Evolutionary conservation across 2,329 filamentous ascomycete species (phyloP), one percentile per base, ranked within the genome.

Genomic region (Ceratocystis variospora): DNA sequence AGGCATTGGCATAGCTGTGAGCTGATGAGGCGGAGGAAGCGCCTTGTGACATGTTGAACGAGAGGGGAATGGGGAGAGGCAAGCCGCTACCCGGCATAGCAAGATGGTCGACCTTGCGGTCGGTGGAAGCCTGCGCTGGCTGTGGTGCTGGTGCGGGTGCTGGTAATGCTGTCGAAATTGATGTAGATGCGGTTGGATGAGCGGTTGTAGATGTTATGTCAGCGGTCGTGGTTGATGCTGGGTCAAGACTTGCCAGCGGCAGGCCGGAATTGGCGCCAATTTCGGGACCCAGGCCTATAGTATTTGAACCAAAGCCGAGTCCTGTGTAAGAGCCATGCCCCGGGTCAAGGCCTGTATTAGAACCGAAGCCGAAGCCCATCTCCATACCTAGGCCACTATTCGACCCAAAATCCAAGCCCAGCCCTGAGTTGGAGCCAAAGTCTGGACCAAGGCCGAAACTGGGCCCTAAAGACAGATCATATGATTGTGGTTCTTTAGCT

Each of bases 11-110:
- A 22, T 50, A 50, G 8, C 7, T 50, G 48, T 50, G 48, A 12
- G 19, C 48, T 12, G 66, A 62, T 3, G 61, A 55, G 17, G 50
- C 62, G 22, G 66, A 62, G 3, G 66, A 67, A 15, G 62, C 66
- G 31, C 62, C 62, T 57, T 65, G 62, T 6, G 63, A 63, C 3
- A 46, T 45, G 5, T 44, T 48, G 1, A 22, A 28, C 4, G 53
- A 57, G 53, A 57, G 28, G 10, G 48, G 48, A 8, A 53, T n/a
- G 8, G 53, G 53, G 6, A 67, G 63, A 15, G 66, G 66, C 28
- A 67, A 63, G 1, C 66, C 66, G 17, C 50, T 64, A 28, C 66
- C 66, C 5, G 66, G 66, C 66, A 67, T 67, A 28, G 66, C 66
- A 17, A 67, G 66, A 15, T 67, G 66, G 48, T 67, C 66, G 46